phyloP scores from a whole-genome alignment of 768 basidiomycete genomes.

The Panellus pusillus region DNA sequence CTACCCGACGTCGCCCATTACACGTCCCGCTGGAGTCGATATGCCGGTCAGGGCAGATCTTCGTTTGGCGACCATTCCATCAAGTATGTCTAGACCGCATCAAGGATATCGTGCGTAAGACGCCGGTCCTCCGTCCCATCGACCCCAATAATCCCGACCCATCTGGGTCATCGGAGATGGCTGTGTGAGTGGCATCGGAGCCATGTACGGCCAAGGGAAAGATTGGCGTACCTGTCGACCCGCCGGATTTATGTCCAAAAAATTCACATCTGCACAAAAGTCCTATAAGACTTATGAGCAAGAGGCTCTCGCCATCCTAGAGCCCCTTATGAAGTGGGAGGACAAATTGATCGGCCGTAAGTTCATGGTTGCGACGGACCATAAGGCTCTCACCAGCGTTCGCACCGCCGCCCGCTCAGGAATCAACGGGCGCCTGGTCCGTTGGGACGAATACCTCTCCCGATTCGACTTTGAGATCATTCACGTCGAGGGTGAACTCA shows the following conservation, averaged over 20 bases:
- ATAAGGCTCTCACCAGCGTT: not conserved
- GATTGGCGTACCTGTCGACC: not conserved
- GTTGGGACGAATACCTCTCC: slow-evolving; percentile 5
- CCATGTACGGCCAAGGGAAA: not conserved
- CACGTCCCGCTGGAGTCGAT: not conserved
- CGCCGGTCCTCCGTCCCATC: not conserved
- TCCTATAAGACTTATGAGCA: slow-evolving; percentile 7
- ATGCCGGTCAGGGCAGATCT: not conserved
- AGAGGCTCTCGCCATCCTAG: not conserved
- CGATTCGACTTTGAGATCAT: not conserved
- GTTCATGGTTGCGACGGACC: not conserved
- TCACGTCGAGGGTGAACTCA: too few species aligned
- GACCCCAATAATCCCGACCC: not conserved
- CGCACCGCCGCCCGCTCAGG: not conserved
- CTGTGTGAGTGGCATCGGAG: not conserved
- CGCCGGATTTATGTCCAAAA: slow-evolving; percentile 3
- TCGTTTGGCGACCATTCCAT: not conserved
- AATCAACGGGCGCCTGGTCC: not conserved
- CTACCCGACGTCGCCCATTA: not conserved
- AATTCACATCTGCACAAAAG: not conserved
- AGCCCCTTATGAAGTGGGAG: not conserved
- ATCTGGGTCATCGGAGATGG: slow-evolving; percentile 4
- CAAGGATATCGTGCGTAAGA: not conserved
- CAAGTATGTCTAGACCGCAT: not conserved
- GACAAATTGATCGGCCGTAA: not conserved